Evolutionary conservation across 768 basidiomycete genomes (phyloP).

Genomic region (Tephrocybe sp.): DNA sequence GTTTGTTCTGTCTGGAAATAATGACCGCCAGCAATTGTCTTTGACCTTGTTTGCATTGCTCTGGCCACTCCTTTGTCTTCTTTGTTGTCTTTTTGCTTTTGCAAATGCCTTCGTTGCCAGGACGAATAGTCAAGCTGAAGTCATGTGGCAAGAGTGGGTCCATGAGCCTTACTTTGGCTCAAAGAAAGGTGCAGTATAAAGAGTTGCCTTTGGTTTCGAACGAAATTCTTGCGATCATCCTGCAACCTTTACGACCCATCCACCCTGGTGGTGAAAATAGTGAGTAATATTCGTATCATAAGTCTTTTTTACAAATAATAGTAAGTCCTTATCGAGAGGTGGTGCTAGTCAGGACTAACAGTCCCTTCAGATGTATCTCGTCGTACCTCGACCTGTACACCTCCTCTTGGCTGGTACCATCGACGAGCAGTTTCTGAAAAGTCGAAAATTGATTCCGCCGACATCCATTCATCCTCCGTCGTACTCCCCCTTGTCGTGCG

Average conservation of each 20-base stretch:
- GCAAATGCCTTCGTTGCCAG: not conserved
- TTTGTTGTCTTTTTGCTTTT: not conserved
- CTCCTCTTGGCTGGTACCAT: not conserved
- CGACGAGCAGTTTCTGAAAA: not conserved
- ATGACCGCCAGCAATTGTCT: not conserved
- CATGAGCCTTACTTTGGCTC: not conserved
- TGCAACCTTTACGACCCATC: not conserved
- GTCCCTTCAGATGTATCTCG: not conserved
- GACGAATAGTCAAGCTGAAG: not conserved
- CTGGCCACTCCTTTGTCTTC: not conserved
- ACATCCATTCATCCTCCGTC: not conserved
- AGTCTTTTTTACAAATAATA: not conserved
- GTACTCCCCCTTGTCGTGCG: not conserved
- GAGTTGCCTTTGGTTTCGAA: not conserved
- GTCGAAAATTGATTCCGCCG: not conserved
- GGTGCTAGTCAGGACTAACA: not conserved
- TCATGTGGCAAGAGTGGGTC: not conserved
- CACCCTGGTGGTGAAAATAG: not conserved
- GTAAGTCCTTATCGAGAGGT: not conserved
- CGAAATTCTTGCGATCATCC: not conserved
- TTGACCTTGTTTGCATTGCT: not conserved
- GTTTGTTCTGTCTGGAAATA: too few species aligned
- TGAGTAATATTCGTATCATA: not conserved
- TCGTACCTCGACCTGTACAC: not conserved
- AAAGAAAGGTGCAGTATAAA: not conserved